Conservation (phyloP, 345 rosid genomes). For the Melaleuca alternifolia region DNA sequence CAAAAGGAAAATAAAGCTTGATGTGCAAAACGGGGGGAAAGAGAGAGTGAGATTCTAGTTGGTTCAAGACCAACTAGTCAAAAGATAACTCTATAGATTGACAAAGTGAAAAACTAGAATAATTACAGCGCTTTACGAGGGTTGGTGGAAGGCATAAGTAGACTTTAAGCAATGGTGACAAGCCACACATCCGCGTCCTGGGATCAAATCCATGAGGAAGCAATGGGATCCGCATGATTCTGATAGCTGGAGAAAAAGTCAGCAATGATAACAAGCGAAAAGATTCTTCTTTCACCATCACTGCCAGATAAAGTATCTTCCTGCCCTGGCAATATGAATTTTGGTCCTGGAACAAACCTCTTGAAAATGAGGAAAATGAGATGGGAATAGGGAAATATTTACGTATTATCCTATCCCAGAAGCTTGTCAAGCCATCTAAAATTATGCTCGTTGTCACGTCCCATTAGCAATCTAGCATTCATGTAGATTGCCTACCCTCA, state of each 20-base stretch:
- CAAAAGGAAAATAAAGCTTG: not conserved
- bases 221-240: not conserved
- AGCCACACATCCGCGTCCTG: not conserved
- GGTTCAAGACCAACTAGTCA: not conserved
- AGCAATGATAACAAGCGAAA: not conserved
- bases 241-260: not conserved
- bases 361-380: not conserved
- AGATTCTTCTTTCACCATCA: not conserved
- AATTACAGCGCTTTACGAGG: constrained; percentile 16
- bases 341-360: not conserved
- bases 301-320: not conserved
- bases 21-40: not conserved
- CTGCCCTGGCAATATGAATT: not conserved
- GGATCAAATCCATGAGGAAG: not conserved
- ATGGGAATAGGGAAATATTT: not conserved
- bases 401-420: not conserved
- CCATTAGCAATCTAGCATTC: not conserved
- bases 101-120: not conserved
- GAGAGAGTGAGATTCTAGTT: not conserved
- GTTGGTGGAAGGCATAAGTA: constrained; percentile 16
- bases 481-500: not conserved
- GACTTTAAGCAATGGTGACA: constrained; percentile 15
- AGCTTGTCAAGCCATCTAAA: not conserved
- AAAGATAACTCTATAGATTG: not conserved
- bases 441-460: not conserved